Evolutionary conservation across 768 basidiomycete species (phyloP).

Genomic region (Royoungia palumana): DNA sequence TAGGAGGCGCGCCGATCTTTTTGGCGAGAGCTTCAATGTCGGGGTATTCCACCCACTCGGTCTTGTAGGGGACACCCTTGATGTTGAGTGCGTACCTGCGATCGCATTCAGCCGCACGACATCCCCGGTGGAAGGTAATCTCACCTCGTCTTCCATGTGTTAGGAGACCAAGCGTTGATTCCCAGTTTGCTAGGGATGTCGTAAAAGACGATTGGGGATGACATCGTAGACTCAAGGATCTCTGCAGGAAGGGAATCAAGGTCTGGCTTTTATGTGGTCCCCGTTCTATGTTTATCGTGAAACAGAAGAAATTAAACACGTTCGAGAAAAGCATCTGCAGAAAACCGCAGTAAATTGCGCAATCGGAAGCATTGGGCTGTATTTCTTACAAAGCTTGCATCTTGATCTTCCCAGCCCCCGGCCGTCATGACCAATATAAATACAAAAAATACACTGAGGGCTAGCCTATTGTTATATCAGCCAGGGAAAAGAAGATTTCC

Average conservation of each 20-base stretch:
- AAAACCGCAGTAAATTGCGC: neutral
- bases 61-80: conserved; percentile 40
- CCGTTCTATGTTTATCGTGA: conserved; percentile 4
- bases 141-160: conserved; percentile 45
- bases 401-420: conserved; percentile 9
- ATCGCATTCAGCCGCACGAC: neutral
- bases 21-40: conserved; percentile 37
- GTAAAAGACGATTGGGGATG: conserved; percentile 37
- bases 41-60: conserved; percentile 43
- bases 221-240: conserved; percentile 17
- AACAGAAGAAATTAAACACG: neutral
- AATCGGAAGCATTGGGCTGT: neutral
- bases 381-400: neutral
- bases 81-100: conserved; percentile 37
- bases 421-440: conserved; percentile 15
- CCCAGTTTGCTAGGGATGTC: conserved; percentile 39
- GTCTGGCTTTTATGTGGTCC: conserved; percentile 5
- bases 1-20: conserved; percentile 32
- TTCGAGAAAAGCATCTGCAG: conserved; percentile 2
- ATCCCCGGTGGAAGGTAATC: neutral
- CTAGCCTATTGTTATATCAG: conserved; percentile 10
- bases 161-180: conserved; percentile 40
- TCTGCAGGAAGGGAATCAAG: neutral
- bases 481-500: neutral
- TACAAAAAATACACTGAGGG: conserved; percentile 3